phyloP scores from a whole-genome alignment of 768 basidiomycete species.

The Kwoniella botswanensis region DNA sequence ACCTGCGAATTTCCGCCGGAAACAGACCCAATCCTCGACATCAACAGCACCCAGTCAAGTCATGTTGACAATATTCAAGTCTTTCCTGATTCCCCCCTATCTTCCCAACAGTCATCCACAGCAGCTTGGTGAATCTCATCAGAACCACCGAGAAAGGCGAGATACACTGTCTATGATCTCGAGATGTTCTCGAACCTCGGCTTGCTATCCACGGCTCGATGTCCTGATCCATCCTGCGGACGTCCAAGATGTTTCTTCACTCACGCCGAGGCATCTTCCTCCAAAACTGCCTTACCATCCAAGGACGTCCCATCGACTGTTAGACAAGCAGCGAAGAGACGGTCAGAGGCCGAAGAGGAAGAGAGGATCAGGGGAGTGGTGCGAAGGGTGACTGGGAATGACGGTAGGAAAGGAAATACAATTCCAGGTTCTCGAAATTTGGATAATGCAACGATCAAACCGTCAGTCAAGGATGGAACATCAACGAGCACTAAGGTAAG shows the following conservation, averaged over 20 bases:
- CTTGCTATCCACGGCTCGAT: slow-evolving; percentile 31
- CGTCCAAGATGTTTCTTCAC: slow-evolving; percentile 46
- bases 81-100: too few species aligned
- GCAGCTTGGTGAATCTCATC: too few species aligned
- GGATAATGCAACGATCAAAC: neutral
- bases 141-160: too few species aligned
- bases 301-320: slow-evolving; percentile 12
- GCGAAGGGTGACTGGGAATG: neutral
- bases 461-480: too few species aligned
- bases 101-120: too few species aligned
- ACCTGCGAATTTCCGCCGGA: too few species aligned
- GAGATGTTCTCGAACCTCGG: slow-evolving; percentile 43
- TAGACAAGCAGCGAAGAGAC: slow-evolving; percentile 17
- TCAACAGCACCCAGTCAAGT: too few species aligned
- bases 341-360: slow-evolving; percentile 11
- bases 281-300: slow-evolving; percentile 5
- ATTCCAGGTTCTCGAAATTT: neutral
- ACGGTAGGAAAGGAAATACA: neutral
- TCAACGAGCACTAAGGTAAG: too few species aligned
- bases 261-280: slow-evolving; percentile 33
- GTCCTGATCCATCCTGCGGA: slow-evolving; percentile 42
- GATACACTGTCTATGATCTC: too few species aligned
- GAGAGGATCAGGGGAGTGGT: slow-evolving; percentile 12
- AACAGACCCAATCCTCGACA: too few species aligned
- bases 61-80: too few species aligned